phyloP scores from a whole-genome alignment of 768 basidiomycete species.

The Pisolithus tinctorius region DNA sequence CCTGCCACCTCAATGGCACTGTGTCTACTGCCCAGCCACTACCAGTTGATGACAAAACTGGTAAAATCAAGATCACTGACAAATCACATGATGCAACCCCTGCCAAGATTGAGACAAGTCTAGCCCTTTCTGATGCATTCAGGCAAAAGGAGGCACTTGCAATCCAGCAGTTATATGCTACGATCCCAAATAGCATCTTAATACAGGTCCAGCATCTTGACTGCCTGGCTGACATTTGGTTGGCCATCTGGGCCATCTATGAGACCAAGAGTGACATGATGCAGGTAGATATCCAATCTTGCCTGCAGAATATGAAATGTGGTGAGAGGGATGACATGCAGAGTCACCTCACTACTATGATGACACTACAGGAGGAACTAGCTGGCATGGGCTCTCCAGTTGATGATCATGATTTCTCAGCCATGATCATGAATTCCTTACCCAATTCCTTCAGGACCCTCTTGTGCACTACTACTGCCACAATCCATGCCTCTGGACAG shows the following conservation, averaged over 20 bases:
- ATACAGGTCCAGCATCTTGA: not conserved
- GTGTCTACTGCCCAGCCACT: too few species aligned
- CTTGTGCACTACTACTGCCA: not conserved
- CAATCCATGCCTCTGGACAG: not conserved
- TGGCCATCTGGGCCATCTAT: not conserved
- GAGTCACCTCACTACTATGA: not conserved
- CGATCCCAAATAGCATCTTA: not conserved
- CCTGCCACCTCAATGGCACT: too few species aligned
- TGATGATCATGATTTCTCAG: slow-evolving; percentile 1
- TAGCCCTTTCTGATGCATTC: not conserved
- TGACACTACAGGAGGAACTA: not conserved
- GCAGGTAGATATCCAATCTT: not conserved
- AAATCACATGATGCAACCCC: not conserved
- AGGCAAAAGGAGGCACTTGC: slow-evolving; percentile 2
- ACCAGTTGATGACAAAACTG: too few species aligned
- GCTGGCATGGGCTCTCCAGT: slow-evolving; percentile 4
- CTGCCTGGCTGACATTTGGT: not conserved
- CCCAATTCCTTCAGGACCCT: not conserved
- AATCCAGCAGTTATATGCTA: slow-evolving; percentile 3
- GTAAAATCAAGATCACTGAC: not conserved
- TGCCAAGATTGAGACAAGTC: not conserved
- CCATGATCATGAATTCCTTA: slow-evolving; percentile 3
- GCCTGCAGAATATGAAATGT: slow-evolving; percentile 5
- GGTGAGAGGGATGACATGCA: not conserved
- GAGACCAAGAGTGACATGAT: slow-evolving; percentile 5